Percentiles rank a stretch among this genome's conserved stretches.
Conservation (phyloP, 148 eudicot genomes). For the Fagopyrum esculentum region DNA sequence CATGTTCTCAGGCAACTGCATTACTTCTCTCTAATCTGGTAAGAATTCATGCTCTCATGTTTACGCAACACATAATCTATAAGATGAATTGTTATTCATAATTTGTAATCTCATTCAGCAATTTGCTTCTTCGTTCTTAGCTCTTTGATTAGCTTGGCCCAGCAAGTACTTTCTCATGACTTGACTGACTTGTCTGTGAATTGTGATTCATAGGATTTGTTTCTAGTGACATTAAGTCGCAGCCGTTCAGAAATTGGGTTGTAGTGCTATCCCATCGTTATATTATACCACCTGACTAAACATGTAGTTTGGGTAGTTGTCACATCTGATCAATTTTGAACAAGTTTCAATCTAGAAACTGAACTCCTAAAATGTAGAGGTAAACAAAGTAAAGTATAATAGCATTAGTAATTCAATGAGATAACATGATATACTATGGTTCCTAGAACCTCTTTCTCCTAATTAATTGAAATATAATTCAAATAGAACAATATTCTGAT, state of each 20-base stretch:
- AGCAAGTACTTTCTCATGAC: background rate
- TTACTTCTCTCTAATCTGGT: conserved; percentile 93
- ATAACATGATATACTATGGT: background rate
- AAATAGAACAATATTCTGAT: background rate
- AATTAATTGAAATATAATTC: background rate
- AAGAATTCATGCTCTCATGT: conserved; percentile 16
- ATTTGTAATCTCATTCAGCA: background rate
- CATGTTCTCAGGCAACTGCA: conserved; percentile 95
- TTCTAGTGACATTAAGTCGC: background rate
- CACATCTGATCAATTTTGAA: background rate
- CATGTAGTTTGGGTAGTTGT: background rate
- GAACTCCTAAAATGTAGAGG: background rate
- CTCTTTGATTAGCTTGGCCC: background rate
- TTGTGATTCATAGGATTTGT: background rate
- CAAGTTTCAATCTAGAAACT: background rate
- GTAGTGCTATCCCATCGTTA: background rate
- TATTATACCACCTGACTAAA: background rate
- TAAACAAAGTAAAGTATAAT: background rate
- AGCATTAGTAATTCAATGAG: background rate
- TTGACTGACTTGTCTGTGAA: background rate
- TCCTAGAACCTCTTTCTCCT: background rate
- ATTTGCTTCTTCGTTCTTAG: background rate
- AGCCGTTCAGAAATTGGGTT: background rate
- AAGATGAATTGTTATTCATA: background rate
- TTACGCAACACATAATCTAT: background rate